Evolutionary conservation across 164 flowering plant species (phyloP).

Genomic region (Tinospora cordifolia): DNA sequence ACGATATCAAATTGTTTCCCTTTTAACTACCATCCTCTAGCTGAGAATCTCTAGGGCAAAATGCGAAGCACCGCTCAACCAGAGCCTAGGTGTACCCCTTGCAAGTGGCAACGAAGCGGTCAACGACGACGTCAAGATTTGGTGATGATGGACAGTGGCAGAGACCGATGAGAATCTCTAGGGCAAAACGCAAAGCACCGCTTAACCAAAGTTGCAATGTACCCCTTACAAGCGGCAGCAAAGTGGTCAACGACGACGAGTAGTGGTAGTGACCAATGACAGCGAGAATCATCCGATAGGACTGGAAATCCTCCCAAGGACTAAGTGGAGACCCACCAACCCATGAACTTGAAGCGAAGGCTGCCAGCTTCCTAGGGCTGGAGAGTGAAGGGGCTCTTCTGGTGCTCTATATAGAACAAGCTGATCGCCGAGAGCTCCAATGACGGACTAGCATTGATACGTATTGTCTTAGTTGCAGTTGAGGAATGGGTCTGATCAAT

Average conservation of each 20-base stretch:
- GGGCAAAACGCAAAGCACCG: constrained; percentile 93
- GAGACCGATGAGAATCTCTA: constrained; percentile 82
- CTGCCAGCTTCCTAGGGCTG: constrained; percentile 92
- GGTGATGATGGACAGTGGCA: constrained; percentile 86
- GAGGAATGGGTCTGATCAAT: constrained; percentile 75
- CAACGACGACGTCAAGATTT: constrained; percentile 53
- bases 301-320: constrained; percentile 98
- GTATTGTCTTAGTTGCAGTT: constrained; percentile 61
- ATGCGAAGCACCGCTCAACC: constrained; percentile 80
- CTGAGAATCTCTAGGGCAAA: constrained; percentile 84
- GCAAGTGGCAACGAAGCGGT: constrained; percentile 43
- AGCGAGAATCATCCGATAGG: constrained; percentile 74
- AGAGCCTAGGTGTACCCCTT: constrained; percentile 60
- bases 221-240: constrained; percentile 41
- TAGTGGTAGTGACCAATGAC: constrained; percentile 88
- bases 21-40: constrained; percentile 67
- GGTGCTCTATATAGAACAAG: constrained; percentile 97
- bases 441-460: constrained; percentile 60
- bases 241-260: constrained; percentile 57
- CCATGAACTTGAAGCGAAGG: constrained; percentile 74
- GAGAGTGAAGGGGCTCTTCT: constrained; percentile 85
- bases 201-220: constrained; percentile 57
- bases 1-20: constrained; percentile 51
- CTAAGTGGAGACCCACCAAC: constrained; percentile 74
- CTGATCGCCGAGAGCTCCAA: constrained; percentile 67